phyloP scores from a whole-genome alignment of 169 alveolate species.

The Plasmodium inui region DNA sequence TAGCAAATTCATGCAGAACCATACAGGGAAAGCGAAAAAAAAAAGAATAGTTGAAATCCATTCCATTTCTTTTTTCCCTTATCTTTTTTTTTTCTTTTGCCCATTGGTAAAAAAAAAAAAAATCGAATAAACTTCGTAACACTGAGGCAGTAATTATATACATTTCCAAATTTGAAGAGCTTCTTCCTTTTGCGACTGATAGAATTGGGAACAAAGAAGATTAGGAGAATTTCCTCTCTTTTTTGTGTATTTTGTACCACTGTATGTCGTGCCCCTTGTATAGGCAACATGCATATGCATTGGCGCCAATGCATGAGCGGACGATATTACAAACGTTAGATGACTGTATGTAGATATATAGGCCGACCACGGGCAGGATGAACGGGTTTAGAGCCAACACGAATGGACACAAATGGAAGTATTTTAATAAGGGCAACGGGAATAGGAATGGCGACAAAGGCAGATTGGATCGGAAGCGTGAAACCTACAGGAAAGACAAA shows the following conservation, averaged over 20 bases:
- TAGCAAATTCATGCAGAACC: background rate
- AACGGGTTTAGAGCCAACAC: slow-evolving; percentile 54
- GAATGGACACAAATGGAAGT: background rate
- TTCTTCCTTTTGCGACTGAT: background rate
- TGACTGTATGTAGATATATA: background rate
- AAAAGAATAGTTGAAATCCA: background rate
- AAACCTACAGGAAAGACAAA: background rate
- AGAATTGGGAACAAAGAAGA: background rate
- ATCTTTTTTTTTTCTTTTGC: background rate
- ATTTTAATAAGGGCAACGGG: background rate
- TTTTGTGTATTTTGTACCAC: background rate
- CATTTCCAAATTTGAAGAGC: background rate
- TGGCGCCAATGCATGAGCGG: background rate
- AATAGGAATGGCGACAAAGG: background rate
- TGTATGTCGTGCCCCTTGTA: background rate
- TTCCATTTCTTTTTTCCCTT: background rate
- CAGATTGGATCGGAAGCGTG: background rate
- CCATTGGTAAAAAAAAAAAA: background rate
- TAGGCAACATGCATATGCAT: background rate
- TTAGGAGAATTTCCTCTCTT: background rate
- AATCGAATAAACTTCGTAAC: background rate
- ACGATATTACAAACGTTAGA: background rate
- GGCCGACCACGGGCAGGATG: background rate
- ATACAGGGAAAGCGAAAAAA: background rate
- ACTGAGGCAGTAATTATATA: background rate